Evolutionary conservation across 2,329 filamentous ascomycete species (phyloP), one percentile per base, ranked within the genome.

Genomic region (Beauveria sp.): DNA sequence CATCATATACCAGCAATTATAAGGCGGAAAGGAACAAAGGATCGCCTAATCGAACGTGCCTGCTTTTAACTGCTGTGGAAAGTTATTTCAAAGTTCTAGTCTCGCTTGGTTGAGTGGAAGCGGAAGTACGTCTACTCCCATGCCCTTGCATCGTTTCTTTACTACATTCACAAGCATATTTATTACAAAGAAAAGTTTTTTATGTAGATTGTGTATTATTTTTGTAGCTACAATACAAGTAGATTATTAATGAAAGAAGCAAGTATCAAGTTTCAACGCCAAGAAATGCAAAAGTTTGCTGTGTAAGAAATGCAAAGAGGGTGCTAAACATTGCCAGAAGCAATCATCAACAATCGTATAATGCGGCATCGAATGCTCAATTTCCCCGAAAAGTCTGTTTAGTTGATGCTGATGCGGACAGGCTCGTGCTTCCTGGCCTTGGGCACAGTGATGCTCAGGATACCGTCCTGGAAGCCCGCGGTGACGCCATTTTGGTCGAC

Each of bases 381-480:
- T 3, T 8, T 9, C 5, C n/a, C 31, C 34, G 5, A 5, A 20
- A 22, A 12, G 62, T 63, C n/a, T 12, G 4, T 38, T 77, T 79
- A 85, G 70, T 77, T 72, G 69, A 88, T 78, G 34, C 72, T 67
- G 67, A 88, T 85, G 73, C 82, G 83, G 68, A 80, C 79, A 40
- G 74, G 69, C 72, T 83, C 79, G 65, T 78, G 77, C 79, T 83
- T 85, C 76, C 81, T 83, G 26, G 83, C 81, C 80, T 89, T 90
- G 56, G 88, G 88, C 20, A 90, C 82, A 28, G 78, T 69, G 63
- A 91, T 79, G 66, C 73, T 83, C 66, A 91, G 77, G 65, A 90
- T 79, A 31, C 88, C 88, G 64, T 90, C 82, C 73, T 84, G 82
- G 67, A 90, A 82, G 60, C 71, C 79, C 55, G 88, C 88, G 50